Evolutionary conservation across 2,329 filamentous ascomycete species (phyloP), one percentile per base, ranked within the genome.

Genomic region (Aspergillus intermedius): DNA sequence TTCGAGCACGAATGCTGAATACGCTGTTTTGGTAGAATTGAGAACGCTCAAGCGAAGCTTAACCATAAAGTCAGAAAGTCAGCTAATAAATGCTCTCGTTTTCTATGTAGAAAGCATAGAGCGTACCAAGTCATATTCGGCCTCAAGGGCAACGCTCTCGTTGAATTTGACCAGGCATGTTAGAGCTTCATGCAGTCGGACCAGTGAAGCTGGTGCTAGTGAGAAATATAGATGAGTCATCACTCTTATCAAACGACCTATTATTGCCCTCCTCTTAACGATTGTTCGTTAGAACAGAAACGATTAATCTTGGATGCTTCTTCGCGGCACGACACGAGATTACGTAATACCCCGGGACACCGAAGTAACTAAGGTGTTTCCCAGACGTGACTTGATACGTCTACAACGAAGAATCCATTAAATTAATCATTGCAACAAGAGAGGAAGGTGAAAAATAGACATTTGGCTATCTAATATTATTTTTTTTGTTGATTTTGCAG

Each of bases 1-100:
- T 45, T 80, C 75, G 22, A 84, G 72, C 1, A 72, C 73, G 53
- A 83, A 80, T 3, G 80, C 78, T 2, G 79, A 77, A 67, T 84
- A 83, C 30, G 80, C 80, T 6, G 82, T 83, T 55, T 82, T 81
- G 5, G 81, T 81, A 7, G 76, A 74, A 57, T 85, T 84, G 49
- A 85, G 68, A 40, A 79, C 75, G 47, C 79, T 82, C 28, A 85
- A 66, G 2, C 79, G 77, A 52, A 84, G 76, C 81, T 81, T 40
- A 13, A 28, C 3, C 5, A 19, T 25, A 8, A 41, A 58, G 54
- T 28, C 7, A 35, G 3, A 2, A 15, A 9, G 3, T 32, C 5
- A 15, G 46, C 19, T 43, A 10, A 22, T 34, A 21, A 32, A 6
- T 30, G 9, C 41, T 13, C 19, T 15, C 21, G 35, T 42, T 22